These are phyloP conservation scores for Teunomyces pallodes DNA, from an alignment of 805 yeast genomes.

Conservation along the genomic window DNA sequence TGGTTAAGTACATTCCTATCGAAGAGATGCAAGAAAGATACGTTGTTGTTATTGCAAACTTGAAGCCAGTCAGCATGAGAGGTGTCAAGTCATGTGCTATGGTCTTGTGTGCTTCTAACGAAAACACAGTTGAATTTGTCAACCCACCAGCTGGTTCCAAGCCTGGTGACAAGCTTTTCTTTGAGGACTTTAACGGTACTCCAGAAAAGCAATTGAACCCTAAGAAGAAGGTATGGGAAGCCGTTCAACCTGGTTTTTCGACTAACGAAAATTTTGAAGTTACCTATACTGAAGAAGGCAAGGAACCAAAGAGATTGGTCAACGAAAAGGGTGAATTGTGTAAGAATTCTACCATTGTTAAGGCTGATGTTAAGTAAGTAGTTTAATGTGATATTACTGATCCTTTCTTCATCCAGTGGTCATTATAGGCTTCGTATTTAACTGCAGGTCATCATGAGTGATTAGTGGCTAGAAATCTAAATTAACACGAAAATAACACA, in stretches of 20 bases:
- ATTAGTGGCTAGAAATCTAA: too few species aligned
- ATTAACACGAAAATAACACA: too few species aligned
- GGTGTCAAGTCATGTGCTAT: conserved; percentile 93
- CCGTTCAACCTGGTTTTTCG: conserved; percentile 85
- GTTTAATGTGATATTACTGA: conserved; percentile 1
- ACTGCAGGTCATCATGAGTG: too few species aligned
- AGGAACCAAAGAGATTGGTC: conserved; percentile 68
- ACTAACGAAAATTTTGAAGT: conserved; percentile 77
- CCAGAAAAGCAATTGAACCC: conserved; percentile 95
- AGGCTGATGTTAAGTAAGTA: conserved; percentile 73
- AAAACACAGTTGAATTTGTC: conserved; percentile 78
- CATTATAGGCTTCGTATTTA: background rate
- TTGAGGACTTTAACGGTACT: conserved; percentile 82
- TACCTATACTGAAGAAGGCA: conserved; percentile 76
- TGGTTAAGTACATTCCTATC: conserved; percentile 82
- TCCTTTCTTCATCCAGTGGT: background rate
- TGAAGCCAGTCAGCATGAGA: conserved; percentile 97
- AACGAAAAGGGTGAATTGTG: conserved; percentile 77
- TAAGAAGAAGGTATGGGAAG: conserved; percentile 97
- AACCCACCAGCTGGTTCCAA: conserved; percentile 91
- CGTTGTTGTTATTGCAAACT: conserved; percentile 89
- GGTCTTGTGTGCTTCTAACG: conserved; percentile 92
- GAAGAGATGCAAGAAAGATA: conserved; percentile 95
- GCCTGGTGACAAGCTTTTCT: conserved; percentile 95
- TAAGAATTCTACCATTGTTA: conserved; percentile 66